These are phyloP conservation scores for Cucurbita argyrosperma DNA, from an alignment of 306 rosid species.

Conservation along the genomic window DNA sequence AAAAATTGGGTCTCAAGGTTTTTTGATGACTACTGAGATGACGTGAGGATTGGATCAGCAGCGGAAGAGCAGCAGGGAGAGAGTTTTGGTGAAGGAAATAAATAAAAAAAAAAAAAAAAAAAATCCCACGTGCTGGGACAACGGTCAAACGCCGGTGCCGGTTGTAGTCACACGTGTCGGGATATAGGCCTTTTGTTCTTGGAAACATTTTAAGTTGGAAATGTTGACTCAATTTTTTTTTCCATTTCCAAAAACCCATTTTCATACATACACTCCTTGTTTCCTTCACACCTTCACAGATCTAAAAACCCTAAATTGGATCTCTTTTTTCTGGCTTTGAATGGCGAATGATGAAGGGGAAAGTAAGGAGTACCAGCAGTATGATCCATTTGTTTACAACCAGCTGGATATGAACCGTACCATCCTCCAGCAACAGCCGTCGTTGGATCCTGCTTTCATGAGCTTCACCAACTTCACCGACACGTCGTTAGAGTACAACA, in stretches of 20 bases:
- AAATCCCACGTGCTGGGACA: constrained; percentile 35
- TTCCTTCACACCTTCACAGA: not conserved
- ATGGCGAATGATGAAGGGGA: constrained; percentile 40
- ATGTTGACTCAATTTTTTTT: constrained; percentile 15
- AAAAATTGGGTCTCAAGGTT: not conserved
- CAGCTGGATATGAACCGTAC: constrained; percentile 28
- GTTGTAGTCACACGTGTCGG: constrained; percentile 34
- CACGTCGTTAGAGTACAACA: constrained; percentile 59
- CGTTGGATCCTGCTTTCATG: constrained; percentile 18
- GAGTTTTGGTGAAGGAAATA: not conserved
- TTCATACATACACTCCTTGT: no score
- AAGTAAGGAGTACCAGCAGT: constrained; percentile 10
- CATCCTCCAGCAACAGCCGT: not conserved
- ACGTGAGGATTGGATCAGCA: constrained; percentile 2
- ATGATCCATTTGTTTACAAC: constrained; percentile 47
- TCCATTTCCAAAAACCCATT: not conserved
- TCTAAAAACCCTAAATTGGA: not conserved
- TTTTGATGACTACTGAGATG: not conserved
- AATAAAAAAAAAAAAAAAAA: constrained; percentile 13
- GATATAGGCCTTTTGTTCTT: not conserved
- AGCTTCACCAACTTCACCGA: constrained; percentile 62
- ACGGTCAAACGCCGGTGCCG: constrained; percentile 81
- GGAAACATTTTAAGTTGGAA: constrained; percentile 25
- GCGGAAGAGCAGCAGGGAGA: not conserved
- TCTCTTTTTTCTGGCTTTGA: not conserved